Conservation (phyloP, 192 early-diverging fungal species). For the Lunasporangiospora selenospora region DNA sequence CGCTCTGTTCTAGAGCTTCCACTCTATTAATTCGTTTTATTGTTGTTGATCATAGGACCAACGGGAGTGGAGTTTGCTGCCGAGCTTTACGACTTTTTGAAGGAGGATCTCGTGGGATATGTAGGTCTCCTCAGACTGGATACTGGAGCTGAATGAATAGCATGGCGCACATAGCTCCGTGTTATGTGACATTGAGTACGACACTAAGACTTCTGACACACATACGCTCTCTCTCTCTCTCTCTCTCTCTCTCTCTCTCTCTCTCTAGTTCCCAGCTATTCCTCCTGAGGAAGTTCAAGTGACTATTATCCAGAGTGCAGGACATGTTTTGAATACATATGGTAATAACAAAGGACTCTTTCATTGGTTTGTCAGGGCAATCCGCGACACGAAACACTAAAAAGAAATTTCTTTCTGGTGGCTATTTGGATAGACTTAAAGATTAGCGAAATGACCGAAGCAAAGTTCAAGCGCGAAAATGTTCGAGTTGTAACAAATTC, state of each 20-base stretch:
- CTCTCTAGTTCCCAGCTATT: conserved; percentile 66
- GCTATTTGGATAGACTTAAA: conserved; percentile 48
- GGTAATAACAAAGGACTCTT: too few relatives aligned
- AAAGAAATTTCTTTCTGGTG: too few relatives aligned
- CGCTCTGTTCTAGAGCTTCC: neutral
- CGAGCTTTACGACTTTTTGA: conserved; percentile 59
- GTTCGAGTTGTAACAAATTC: conserved; percentile 75
- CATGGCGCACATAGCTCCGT: too few relatives aligned
- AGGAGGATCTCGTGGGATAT: conserved; percentile 64
- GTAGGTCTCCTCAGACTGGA: too few relatives aligned
- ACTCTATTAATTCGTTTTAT: neutral
- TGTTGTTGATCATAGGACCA: conserved; percentile 23
- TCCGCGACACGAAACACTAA: too few relatives aligned
- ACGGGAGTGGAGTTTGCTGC: conserved; percentile 75
- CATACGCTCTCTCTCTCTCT: neutral
- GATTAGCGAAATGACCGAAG: conserved; percentile 72
- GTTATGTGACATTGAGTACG: too few relatives aligned
- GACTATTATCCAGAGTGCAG: conserved; percentile 69
- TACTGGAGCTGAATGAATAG: too few relatives aligned
- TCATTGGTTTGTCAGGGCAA: too few relatives aligned
- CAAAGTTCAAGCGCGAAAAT: conserved; percentile 65
- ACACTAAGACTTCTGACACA: too few relatives aligned
- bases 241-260: conserved; percentile 2
- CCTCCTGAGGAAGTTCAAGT: conserved; percentile 60
- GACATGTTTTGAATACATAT: conserved; percentile 78